Evolutionary conservation across 768 basidiomycete genomes (phyloP).

Genomic region (Candolleomyces aberdarensis): DNA sequence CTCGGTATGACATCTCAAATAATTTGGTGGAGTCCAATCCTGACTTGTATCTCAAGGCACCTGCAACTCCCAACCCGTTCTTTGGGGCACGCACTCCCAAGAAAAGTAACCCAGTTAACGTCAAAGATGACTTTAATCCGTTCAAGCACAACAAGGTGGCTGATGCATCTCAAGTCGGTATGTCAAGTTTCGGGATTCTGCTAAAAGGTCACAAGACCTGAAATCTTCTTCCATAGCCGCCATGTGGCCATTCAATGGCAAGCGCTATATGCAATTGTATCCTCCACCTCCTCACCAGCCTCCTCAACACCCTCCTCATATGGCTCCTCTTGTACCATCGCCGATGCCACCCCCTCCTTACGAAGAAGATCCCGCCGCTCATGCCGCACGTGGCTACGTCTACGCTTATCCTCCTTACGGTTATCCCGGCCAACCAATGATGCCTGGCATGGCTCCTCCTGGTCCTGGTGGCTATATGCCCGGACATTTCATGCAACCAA

Average conservation of each 20-base stretch:
- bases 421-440: slow-evolving; percentile 83
- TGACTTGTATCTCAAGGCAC: slow-evolving; percentile 25
- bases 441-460: slow-evolving; percentile 80
- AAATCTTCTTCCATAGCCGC: slow-evolving; percentile 43
- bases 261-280: slow-evolving; percentile 79
- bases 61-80: slow-evolving; percentile 76
- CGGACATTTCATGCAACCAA: slow-evolving; percentile 78
- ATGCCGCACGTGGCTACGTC: slow-evolving; percentile 56
- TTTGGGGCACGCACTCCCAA: slow-evolving; percentile 79
- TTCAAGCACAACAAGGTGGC: slow-evolving; percentile 85
- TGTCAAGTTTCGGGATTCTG: slow-evolving; percentile 27
- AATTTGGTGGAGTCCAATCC: neutral
- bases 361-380: slow-evolving; percentile 64
- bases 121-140: slow-evolving; percentile 97
- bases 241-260: slow-evolving; percentile 87
- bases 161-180: slow-evolving; percentile 72
- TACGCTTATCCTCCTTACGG: slow-evolving; percentile 76
- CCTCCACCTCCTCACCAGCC: slow-evolving; percentile 59
- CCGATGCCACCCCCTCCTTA: slow-evolving; percentile 73
- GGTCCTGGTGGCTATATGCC: slow-evolving; percentile 77
- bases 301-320: slow-evolving; percentile 63
- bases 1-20: slow-evolving; percentile 29
- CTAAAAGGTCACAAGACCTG: neutral
- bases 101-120: slow-evolving; percentile 71
- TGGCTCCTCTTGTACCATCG: slow-evolving; percentile 62